Percentiles rank a stretch among this genome's conserved stretches.
phyloP scores from a whole-genome alignment of 495 filamentous ascomycete genomes.

The Penicillium coffeae region DNA sequence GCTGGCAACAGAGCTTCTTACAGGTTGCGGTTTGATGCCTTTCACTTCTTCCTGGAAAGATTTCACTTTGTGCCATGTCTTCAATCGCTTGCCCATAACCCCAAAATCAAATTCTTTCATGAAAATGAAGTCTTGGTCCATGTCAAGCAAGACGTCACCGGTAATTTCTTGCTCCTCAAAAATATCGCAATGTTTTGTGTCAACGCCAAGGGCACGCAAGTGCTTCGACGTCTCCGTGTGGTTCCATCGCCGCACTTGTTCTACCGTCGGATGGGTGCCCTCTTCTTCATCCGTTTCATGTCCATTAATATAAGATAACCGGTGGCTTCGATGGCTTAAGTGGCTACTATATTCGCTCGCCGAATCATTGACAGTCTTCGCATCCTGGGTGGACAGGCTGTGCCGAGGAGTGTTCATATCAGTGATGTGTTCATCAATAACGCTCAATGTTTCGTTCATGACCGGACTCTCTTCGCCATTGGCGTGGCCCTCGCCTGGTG shows the following conservation, averaged over 20 bases:
- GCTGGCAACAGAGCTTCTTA: conserved; percentile 28
- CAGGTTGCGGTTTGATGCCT: conserved; percentile 21
- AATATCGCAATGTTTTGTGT: conserved; percentile 81
- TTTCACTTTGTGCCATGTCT: conserved; percentile 95
- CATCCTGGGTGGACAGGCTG: conserved; percentile 48
- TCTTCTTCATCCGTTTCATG: conserved; percentile 79
- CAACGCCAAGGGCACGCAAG: conserved; percentile 74
- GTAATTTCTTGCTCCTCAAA: conserved; percentile 96
- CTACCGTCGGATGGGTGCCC: conserved; percentile 50
- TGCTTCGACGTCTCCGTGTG: conserved; percentile 79
- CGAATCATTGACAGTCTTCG: conserved; percentile 67
- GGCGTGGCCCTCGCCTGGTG: conserved; percentile 41
- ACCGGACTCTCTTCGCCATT: conserved; percentile 69
- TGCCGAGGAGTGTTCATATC: conserved; percentile 78
- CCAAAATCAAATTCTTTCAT: conserved; percentile 95
- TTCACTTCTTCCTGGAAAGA: conserved; percentile 79
- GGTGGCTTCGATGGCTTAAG: conserved; percentile 66
- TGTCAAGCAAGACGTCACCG: conserved; percentile 86
- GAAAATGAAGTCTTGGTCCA: conserved; percentile 90
- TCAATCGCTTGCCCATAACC: conserved; percentile 78
- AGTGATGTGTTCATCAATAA: conserved; percentile 97
- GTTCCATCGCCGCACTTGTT: conserved; percentile 70
- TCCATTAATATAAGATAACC: conserved; percentile 85
- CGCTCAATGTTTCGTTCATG: conserved; percentile 93
- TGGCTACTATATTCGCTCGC: conserved; percentile 86